These are phyloP conservation scores for Lodderomyces pseudojiufengensis DNA, from an alignment of 1,139 yeast species.

Conservation along the genomic window DNA sequence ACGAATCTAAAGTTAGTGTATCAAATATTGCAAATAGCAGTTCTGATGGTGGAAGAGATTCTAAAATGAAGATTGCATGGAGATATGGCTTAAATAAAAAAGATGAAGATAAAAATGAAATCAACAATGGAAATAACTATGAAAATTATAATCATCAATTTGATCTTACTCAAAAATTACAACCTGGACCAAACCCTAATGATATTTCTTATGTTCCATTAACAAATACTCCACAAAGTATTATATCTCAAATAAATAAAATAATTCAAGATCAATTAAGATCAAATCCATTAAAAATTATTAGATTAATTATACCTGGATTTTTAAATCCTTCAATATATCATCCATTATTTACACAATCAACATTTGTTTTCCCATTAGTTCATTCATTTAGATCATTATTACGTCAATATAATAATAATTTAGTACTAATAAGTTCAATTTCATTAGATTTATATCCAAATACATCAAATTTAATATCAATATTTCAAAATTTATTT, in stretches of 20 bases:
- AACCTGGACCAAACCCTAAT: conserved; percentile 61
- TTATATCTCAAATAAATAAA: conserved; percentile 40
- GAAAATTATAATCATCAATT: conserved; percentile 64
- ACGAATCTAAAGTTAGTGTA: conserved; percentile 64
- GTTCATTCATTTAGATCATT: conserved; percentile 58
- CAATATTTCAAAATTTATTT: conserved; percentile 54
- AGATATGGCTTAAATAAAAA: conserved; percentile 64
- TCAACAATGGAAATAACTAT: conserved; percentile 19
- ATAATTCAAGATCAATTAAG: conserved; percentile 35
- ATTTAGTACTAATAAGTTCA: conserved; percentile 49
- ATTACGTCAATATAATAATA: conserved; percentile 42
- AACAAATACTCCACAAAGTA: conserved; percentile 16
- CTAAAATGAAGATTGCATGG: conserved; percentile 82
- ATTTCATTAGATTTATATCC: conserved; percentile 69
- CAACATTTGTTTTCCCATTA: conserved; percentile 56
- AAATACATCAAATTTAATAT: conserved; percentile 45
- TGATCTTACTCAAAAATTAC: conserved; percentile 67
- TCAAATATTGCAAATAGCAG: conserved; percentile 49
- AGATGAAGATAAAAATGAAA: conserved; percentile 16
- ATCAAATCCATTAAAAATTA: conserved; percentile 37
- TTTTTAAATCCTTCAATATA: conserved; percentile 78
- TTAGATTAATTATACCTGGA: conserved; percentile 72
- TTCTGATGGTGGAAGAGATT: conserved; percentile 22
- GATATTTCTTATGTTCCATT: conserved; percentile 60
- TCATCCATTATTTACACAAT: conserved; percentile 48